These are phyloP conservation scores for Rhynchosporium graminicola DNA, from an alignment of 2,329 filamentous ascomycete species.

Conservation along the genomic window DNA sequence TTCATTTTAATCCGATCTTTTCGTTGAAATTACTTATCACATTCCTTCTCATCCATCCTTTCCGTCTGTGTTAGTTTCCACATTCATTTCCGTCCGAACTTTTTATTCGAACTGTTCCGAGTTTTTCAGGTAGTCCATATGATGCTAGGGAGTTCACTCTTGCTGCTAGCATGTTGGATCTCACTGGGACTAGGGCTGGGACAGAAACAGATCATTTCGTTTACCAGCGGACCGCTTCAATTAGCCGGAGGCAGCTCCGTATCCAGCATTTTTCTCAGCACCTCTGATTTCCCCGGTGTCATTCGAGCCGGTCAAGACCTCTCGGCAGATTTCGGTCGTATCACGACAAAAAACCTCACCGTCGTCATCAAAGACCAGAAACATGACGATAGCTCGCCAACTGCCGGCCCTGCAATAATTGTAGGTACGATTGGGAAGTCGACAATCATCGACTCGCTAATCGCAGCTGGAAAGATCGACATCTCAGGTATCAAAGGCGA, in stretches of 20 bases:
- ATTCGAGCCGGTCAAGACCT: constrained; percentile 49
- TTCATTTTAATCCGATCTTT: too few species aligned
- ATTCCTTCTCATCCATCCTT: too few species aligned
- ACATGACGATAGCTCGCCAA: constrained; percentile 31
- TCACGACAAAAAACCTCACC: constrained; percentile 64
- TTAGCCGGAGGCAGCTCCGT: constrained; percentile 19
- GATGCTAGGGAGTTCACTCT: not conserved
- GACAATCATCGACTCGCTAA: constrained; percentile 58
- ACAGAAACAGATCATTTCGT: constrained; percentile 21
- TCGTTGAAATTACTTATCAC: too few species aligned
- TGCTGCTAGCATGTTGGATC: constrained; percentile 1
- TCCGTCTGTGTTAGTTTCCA: too few species aligned
- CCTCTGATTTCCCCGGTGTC: constrained; percentile 24
- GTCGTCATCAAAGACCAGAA: constrained; percentile 38
- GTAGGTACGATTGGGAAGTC: constrained; percentile 68
- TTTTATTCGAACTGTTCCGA: too few species aligned
- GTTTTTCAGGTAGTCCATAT: not conserved
- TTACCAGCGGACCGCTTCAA: constrained; percentile 19
- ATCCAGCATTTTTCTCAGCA: constrained; percentile 18
- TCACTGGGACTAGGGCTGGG: constrained; percentile 15
- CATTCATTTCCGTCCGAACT: too few species aligned
- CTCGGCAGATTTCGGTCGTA: constrained; percentile 65
- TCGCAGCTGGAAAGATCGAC: constrained; percentile 57
- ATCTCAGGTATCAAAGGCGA: constrained; percentile 58
- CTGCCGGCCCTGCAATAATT: constrained; percentile 53